Conservation (phyloP, 179 eudicot species). For the Drosera spatulata region DNA sequence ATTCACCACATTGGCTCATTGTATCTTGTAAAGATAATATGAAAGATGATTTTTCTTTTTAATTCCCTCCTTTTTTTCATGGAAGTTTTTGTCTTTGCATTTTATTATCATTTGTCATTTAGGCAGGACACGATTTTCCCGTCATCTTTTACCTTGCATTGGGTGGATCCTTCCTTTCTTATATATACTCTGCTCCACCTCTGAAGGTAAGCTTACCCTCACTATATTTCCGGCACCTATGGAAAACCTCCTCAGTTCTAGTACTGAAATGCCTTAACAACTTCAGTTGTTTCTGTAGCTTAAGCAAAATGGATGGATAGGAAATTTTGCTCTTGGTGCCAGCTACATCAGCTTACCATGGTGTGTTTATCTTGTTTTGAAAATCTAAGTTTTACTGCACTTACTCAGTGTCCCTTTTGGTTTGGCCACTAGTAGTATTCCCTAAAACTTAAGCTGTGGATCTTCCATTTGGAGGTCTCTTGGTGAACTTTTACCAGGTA, state of each 20-base stretch:
- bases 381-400: background rate
- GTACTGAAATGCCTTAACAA: constrained; percentile 4
- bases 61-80: background rate
- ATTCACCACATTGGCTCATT: constrained; percentile 13
- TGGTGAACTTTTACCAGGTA: background rate
- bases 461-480: background rate
- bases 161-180: constrained; percentile 86
- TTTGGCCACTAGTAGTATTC: background rate
- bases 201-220: constrained; percentile 49
- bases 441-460: background rate
- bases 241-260: background rate
- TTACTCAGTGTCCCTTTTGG: background rate
- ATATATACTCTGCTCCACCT: constrained; percentile 97
- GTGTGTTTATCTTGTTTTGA: constrained; percentile 27
- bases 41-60: background rate
- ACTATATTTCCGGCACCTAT: background rate
- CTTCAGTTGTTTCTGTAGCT: constrained; percentile 43
- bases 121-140: constrained; percentile 91
- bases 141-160: constrained; percentile 74
- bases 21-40: background rate
- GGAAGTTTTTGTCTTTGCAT: constrained; percentile 7
- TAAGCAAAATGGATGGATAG: constrained; percentile 98
- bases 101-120: constrained; percentile 14
- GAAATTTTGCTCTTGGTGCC: constrained; percentile 95
- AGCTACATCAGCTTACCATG: constrained; percentile 97